Evolutionary conservation across 768 basidiomycete species (phyloP), one percentile per base, ranked within the genome.

Genomic region (Boletus subcaerulescens): DNA sequence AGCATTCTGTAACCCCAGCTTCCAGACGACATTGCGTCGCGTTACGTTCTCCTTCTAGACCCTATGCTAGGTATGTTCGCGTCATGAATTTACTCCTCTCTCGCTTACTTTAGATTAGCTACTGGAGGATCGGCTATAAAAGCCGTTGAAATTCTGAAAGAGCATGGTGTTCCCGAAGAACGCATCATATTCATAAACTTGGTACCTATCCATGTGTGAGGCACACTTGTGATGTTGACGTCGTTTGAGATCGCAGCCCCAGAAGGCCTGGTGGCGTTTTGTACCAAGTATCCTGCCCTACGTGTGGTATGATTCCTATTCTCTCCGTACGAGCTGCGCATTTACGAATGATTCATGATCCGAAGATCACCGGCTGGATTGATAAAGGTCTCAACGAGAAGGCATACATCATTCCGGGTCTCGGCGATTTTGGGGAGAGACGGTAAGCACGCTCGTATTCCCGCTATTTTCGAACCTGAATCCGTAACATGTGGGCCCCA

Each of bases 111-210:
- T 41, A 20, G 22, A 38, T 26, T 59, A 81, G 96, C 96, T 0
- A 98, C 96, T 1, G 97, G 97, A 24, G 97, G 97, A 43, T 98
- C 95, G 5, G 96, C 95, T 9, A 94, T 95, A 73, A 98, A 98
- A 69, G 97, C 97, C 0, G 89, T 98, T 48, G 96, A 98, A 69
- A 89, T 98, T 4, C 77, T 98, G 13, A 85, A 89, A 71, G 89
- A 93, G 44, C 86, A 93, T 64, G 91, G 91, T 18, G 97, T 99
- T 31, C 87, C 91, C 15, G 93, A 97, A 71, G 93, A 97, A 55
- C 83, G 93, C 52, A 96, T 98, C 57, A 89, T 97, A 60, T 97
- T 98, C 72, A 83, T 97, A 56, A 96, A 98, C 68, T 73, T 98
- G 67, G 94, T 93, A 61, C 39, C n/a, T 41, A 38, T 26, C 24